Conservation (phyloP, 2,329 filamentous ascomycete species). For the Aureobasidium sp. region DNA sequence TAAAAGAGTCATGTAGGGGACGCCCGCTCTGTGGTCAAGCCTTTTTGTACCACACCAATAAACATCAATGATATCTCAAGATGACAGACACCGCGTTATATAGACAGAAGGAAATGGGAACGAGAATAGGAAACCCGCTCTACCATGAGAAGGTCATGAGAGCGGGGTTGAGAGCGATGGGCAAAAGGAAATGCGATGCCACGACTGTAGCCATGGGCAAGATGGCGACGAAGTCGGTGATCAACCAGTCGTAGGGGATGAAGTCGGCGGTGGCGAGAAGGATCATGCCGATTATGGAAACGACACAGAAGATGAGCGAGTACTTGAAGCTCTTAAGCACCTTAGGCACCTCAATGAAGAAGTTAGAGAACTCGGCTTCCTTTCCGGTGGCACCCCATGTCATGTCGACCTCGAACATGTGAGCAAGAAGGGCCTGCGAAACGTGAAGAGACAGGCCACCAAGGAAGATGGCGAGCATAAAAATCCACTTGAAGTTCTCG, state of each 20-base stretch:
- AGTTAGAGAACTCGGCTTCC: conserved; percentile 72
- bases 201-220: conserved; percentile 67
- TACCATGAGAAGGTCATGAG: conserved; percentile 75
- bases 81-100: neutral
- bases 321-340: conserved; percentile 74
- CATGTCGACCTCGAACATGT: conserved; percentile 84
- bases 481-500: conserved; percentile 56
- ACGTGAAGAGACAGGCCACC: conserved; percentile 76
- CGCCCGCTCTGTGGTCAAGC: neutral
- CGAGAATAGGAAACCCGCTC: neutral
- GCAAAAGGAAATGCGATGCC: conserved; percentile 60
- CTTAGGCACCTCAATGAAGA: conserved; percentile 75
- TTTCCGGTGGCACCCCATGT: conserved; percentile 78
- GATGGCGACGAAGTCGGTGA: conserved; percentile 53
- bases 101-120: neutral
- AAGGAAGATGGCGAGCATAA: conserved; percentile 65
- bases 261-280: conserved; percentile 56
- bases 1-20: neutral
- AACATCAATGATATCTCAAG: conserved; percentile 2
- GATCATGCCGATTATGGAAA: conserved; percentile 55
- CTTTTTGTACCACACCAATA: neutral
- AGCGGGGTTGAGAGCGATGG: conserved; percentile 67
- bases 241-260: conserved; percentile 50
- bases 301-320: conserved; percentile 53
- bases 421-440: conserved; percentile 66